These are phyloP conservation scores for Trichoderma asperellum DNA, from an alignment of 2,329 filamentous ascomycete genomes.

Conservation along the genomic window DNA sequence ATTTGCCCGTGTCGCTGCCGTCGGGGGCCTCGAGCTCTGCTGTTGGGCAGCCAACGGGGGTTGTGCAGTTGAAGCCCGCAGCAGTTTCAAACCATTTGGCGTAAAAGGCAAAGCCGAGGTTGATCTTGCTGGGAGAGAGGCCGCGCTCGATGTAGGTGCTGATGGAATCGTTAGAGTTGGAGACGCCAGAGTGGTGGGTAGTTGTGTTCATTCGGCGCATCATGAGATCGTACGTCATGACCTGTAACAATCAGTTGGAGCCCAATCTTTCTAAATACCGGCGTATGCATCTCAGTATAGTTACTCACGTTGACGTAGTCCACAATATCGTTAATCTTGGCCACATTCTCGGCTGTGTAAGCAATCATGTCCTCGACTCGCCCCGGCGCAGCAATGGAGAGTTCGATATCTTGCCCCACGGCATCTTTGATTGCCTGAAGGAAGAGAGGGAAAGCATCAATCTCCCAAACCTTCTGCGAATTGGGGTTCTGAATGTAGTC, in stretches of 20 bases:
- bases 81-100: constrained; percentile 67
- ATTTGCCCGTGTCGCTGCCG: constrained; percentile 61
- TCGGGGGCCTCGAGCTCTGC: constrained; percentile 61
- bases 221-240: constrained; percentile 76
- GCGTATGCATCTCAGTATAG: not conserved
- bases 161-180: constrained; percentile 57
- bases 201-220: constrained; percentile 71
- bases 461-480: constrained; percentile 60
- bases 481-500: constrained; percentile 70
- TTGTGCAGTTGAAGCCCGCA: constrained; percentile 49
- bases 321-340: constrained; percentile 61
- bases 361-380: constrained; percentile 68
- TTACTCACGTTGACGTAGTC: constrained; percentile 63
- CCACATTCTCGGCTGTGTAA: constrained; percentile 60
- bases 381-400: constrained; percentile 71
- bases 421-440: constrained; percentile 61
- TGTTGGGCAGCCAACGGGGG: constrained; percentile 62
- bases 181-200: constrained; percentile 65
- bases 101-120: constrained; percentile 71
- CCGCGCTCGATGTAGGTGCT: constrained; percentile 63
- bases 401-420: constrained; percentile 59
- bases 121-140: constrained; percentile 58
- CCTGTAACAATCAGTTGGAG: constrained; percentile 32
- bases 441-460: constrained; percentile 64
- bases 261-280: fast-evolving